Percentiles rank a stretch among this genome's conserved stretches.
These are phyloP conservation scores for Corymbia citriodora DNA, from an alignment of 441 rosid species.

Conservation along the genomic window DNA sequence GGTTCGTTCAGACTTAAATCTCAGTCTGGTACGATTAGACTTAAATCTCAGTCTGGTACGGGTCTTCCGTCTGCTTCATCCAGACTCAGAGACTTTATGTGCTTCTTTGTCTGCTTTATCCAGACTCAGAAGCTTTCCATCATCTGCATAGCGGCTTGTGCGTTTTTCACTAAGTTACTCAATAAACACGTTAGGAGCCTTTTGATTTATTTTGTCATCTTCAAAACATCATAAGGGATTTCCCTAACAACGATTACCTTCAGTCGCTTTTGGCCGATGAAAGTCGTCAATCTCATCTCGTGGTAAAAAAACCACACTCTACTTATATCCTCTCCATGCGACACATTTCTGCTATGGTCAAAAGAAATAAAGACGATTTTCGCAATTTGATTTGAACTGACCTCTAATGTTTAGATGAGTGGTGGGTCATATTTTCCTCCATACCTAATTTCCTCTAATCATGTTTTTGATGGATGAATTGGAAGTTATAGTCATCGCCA, in stretches of 20 bases:
- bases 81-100: too few species aligned
- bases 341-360: not conserved
- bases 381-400: not conserved
- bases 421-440: not conserved
- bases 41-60: too few species aligned
- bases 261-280: conserved; percentile 22
- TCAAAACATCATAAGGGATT: too few species aligned
- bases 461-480: not conserved
- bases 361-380: not conserved
- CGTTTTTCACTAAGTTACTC: too few species aligned
- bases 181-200: too few species aligned
- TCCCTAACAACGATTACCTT: not conserved
- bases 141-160: too few species aligned
- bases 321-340: not conserved
- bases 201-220: too few species aligned
- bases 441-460: not conserved
- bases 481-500: not conserved
- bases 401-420: not conserved
- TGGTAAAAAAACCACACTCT: not conserved
- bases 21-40: too few species aligned
- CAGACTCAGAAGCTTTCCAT: too few species aligned
- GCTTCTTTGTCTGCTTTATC: too few species aligned
- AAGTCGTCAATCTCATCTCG: not conserved
- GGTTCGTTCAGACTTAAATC: too few species aligned
- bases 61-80: too few species aligned